Evolutionary conservation across 2,329 filamentous ascomycete genomes (phyloP), one percentile per base, ranked within the genome.

Genomic region (Sclerotinia nivalis): DNA sequence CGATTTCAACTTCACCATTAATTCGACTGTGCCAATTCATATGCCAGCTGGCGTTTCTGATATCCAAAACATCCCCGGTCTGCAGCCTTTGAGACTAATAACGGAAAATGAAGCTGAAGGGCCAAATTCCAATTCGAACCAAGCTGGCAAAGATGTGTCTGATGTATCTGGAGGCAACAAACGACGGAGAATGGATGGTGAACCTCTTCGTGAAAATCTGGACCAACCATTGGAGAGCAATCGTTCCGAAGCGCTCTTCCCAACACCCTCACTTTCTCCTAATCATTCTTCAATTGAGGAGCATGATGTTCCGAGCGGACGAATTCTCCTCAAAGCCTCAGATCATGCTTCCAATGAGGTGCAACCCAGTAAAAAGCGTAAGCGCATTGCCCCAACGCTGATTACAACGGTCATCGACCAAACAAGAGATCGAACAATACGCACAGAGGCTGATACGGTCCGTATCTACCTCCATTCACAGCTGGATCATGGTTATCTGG

Each of bases 401-500:
- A 49, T 79, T n/a, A 74, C 76, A 13, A 56, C 74, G 18, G 66
- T 45, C 15, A 71, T 78, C 58, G 73, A 76, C 64, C 61, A 66
- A 25, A 68, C 72, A 43, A 66, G 72, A 60, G 64, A 74, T 56
- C 73, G 75, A 18, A 70, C 70, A 9, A 72, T 77, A 61, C 73
- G 72, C 13, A 76, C 73, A 13, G 72, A 69, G 3, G 76, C 75
- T 31, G 74, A 78, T 50, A 61, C 20, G 20, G 55, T 68, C 45
- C 54, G 55, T 43, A 60, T 67, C 10, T 40, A 49, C 37, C 66
- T 49, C 25, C 34, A 58, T 31, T 37, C 52, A 49, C 67, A 69
- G 71, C 58, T 64, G 66, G 65, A 28, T 71, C 72, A 60, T 55
- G 73, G 73, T 28, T 84, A 83, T 72, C 78, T 83, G 43, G 80